Conservation (phyloP, 176 grass and related monocot species). For the Rhipidocladum racemiflorum region DNA sequence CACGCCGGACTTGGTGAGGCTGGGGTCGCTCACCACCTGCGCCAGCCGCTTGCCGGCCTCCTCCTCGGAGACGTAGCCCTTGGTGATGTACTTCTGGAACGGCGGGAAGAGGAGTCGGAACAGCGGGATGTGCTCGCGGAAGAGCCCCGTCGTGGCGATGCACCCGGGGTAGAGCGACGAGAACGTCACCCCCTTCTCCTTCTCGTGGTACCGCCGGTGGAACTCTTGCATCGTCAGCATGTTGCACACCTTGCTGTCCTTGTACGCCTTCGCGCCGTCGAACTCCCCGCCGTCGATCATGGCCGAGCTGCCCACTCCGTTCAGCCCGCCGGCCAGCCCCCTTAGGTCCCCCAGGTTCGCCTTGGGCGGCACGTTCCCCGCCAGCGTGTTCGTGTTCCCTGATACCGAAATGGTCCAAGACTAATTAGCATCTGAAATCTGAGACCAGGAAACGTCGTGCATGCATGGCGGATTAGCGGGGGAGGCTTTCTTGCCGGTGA, state of each 20-base stretch:
- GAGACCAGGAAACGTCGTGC: background rate
- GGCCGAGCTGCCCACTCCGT: slow-evolving; percentile 51
- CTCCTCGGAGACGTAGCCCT: slow-evolving; percentile 89
- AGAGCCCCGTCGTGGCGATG: slow-evolving; percentile 94
- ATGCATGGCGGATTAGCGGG: background rate
- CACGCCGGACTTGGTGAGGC: slow-evolving; percentile 85
- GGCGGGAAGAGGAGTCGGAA: slow-evolving; percentile 88
- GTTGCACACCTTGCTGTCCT: slow-evolving; percentile 99
- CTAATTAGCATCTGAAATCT: background rate
- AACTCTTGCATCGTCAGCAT: slow-evolving; percentile 98
- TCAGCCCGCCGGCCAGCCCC: slow-evolving; percentile 70
- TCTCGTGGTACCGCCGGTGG: slow-evolving; percentile 84
- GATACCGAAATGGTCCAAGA: background rate
- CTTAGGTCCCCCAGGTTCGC: slow-evolving; percentile 91
- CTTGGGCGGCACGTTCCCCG: slow-evolving; percentile 85
- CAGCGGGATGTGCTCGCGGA: slow-evolving; percentile 81
- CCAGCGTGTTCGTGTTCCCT: slow-evolving; percentile 97
- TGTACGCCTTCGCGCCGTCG: slow-evolving; percentile 97
- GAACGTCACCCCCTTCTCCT: slow-evolving; percentile 81
- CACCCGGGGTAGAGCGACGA: slow-evolving; percentile 92
- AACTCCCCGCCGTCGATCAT: slow-evolving; percentile 94
- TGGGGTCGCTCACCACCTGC: slow-evolving; percentile 89
- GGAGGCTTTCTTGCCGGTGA: slow-evolving; percentile 55
- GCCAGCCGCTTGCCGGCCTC: slow-evolving; percentile 92
- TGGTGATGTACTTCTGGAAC: slow-evolving; percentile 98